Evolutionary conservation across 306 rosid species (phyloP), one percentile per base, ranked within the genome.

Genomic region (Lithocarpus polystachyus): DNA sequence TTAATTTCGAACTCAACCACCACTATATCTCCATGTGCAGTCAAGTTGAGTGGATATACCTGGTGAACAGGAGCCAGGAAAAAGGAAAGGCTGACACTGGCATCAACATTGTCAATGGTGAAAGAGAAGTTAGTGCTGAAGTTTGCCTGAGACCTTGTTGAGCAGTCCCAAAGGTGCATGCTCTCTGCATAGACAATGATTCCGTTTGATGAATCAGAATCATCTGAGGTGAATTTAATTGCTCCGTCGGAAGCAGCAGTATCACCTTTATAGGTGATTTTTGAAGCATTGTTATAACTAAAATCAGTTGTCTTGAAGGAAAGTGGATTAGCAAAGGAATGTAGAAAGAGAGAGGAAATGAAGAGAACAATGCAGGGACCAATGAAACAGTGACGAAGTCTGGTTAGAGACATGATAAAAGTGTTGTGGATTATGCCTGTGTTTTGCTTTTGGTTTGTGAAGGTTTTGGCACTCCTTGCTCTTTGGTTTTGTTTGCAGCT

Each of bases 1-100:
- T 7, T 74, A 53, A 68, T 80, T 26, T 86, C 85, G 20, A 86
- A 86, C 79, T 77, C 81, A 40, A 86, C 80, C 0, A 71, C 71
- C 11, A 86, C 78, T 19, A 77, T 59, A 3, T 11, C 45, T 37
- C 45, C 45, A 37, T 0, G 11, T 37, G 45, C 45, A n/a, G 12
- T 8, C 65, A 6, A 84, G 28, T 77, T 24, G 29, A 12, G 67
- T 17, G 77, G 80, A 24, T 60, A 31, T 8, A 11, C 37, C 11
- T 10, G 26, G 17, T 57, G 80, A 60, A 19, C 20, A 1, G 80
- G 75, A 19, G 77, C 75, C 6, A 81, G 68, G 62, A 72, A 81
- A 60, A 84, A 77, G 72, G 82, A 74, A 5, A 84, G 72, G 1
- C 84, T 79, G 5, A 69, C 75, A 26, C 0, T 18, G 5, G 6